Conservation (phyloP, 305 asterid genomes). For the Lippia alba region DNA sequence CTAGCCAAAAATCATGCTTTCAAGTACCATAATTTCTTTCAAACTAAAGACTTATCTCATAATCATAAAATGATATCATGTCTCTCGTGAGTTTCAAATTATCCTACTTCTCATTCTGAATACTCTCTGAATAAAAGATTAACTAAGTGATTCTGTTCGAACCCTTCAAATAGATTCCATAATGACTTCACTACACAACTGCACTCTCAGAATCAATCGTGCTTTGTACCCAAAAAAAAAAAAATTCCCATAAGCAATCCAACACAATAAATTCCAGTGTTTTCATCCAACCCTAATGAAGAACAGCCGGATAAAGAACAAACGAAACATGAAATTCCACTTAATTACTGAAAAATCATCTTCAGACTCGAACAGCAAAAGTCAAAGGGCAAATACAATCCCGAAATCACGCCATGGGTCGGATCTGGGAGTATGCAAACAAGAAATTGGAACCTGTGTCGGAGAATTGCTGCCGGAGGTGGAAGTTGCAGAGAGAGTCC, state of each 20-base stretch:
- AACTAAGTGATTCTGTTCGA: background rate
- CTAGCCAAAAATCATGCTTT: background rate
- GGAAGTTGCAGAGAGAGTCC: slow-evolving; percentile 38
- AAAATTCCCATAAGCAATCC: slow-evolving; percentile 8
- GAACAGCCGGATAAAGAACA: background rate
- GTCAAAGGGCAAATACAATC: slow-evolving; percentile 6
- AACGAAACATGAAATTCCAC: slow-evolving; percentile 8
- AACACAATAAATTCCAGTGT: slow-evolving; percentile 1
- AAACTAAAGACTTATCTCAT: background rate
- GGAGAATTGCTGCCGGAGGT: slow-evolving; percentile 27
- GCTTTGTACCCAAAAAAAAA: too few relatives aligned
- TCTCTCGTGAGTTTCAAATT: too few relatives aligned
- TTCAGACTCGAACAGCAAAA: slow-evolving; percentile 11
- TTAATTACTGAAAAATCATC: slow-evolving; percentile 17
- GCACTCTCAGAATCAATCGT: slow-evolving; percentile 8
- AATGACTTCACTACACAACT: background rate
- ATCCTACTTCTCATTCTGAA: too few relatives aligned
- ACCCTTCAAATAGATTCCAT: background rate
- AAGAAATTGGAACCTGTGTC: slow-evolving; percentile 40
- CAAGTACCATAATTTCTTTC: slow-evolving; percentile 10
- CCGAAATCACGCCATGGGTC: slow-evolving; percentile 47
- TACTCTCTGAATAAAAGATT: too few relatives aligned
- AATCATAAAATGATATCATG: too few relatives aligned
- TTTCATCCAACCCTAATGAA: background rate
- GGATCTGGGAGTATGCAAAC: slow-evolving; percentile 33